Percentiles rank a stretch among this genome's conserved stretches.
These are phyloP conservation scores for Eucalyptus sp. DNA, from an alignment of 345 rosid species.

Conservation along the genomic window DNA sequence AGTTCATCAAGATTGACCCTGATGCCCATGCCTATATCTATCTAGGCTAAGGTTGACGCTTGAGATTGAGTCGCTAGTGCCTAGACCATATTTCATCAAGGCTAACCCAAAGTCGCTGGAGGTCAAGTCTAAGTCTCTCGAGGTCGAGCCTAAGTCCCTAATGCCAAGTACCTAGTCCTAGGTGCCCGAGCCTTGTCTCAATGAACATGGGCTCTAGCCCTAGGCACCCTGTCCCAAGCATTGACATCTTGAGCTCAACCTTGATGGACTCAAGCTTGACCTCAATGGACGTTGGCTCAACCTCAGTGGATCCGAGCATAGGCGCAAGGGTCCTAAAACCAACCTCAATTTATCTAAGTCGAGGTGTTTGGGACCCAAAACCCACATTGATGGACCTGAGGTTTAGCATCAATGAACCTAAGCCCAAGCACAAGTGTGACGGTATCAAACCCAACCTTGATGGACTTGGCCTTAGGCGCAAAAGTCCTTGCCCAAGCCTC, in stretches of 20 bases:
- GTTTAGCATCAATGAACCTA: not conserved
- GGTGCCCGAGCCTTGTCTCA: not conserved
- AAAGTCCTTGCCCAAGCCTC: not conserved
- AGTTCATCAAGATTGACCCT: not conserved
- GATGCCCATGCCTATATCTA: accelerated
- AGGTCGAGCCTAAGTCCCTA: not conserved
- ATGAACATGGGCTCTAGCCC: not conserved
- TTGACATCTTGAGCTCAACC: not conserved
- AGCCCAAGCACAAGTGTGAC: accelerated
- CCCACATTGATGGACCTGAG: not conserved
- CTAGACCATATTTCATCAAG: no score
- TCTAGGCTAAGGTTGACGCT: accelerated
- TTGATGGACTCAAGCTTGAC: not conserved
- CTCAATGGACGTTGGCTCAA: not conserved
- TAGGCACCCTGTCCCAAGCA: accelerated
- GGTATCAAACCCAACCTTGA: not conserved
- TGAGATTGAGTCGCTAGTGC: accelerated
- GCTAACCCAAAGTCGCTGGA: accelerated
- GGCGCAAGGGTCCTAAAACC: accelerated
- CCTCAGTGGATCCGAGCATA: not conserved
- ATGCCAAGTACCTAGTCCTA: not conserved
- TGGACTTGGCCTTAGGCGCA: not conserved
- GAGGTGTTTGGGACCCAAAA: not conserved
- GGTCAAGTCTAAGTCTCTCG: not conserved
- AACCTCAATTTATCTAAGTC: not conserved